These are phyloP conservation scores for Gynochthodes officinalis DNA, from an alignment of 257 asterid genomes.

Conservation along the genomic window DNA sequence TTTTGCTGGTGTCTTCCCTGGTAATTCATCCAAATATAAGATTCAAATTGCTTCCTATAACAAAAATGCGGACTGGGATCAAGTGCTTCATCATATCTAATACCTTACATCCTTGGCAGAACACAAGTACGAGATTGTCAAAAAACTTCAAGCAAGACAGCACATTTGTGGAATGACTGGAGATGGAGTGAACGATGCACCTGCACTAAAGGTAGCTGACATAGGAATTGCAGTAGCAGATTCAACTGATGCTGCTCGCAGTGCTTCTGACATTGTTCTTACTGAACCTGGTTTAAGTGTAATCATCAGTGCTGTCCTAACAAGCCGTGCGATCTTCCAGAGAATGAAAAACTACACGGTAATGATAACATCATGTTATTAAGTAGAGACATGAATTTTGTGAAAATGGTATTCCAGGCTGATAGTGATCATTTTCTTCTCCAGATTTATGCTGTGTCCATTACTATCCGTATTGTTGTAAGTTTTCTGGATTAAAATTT, in stretches of 20 bases:
- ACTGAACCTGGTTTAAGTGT: constrained; percentile 44
- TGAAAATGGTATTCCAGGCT: background rate
- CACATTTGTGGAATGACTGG: constrained; percentile 48
- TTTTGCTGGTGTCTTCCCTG: constrained; percentile 43
- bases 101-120: constrained; percentile 16
- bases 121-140: constrained; percentile 41
- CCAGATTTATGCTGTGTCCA: constrained; percentile 40
- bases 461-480: constrained; percentile 43
- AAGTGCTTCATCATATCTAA: background rate
- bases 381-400: background rate
- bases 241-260: constrained; percentile 44
- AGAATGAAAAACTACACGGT: constrained; percentile 42
- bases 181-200: constrained; percentile 47
- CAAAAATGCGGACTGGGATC: background rate
- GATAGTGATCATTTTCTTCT: constrained; percentile 7
- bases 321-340: constrained; percentile 42
- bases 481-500: background rate
- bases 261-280: constrained; percentile 41
- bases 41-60: constrained; percentile 7
- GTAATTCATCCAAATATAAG: constrained; percentile 16
- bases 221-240: constrained; percentile 44
- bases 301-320: constrained; percentile 40
- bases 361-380: background rate
- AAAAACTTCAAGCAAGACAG: constrained; percentile 30
- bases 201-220: constrained; percentile 41